These are phyloP conservation scores for Pontederia crassipes DNA, from an alignment of 176 grass and related monocot species.

Conservation along the genomic window DNA sequence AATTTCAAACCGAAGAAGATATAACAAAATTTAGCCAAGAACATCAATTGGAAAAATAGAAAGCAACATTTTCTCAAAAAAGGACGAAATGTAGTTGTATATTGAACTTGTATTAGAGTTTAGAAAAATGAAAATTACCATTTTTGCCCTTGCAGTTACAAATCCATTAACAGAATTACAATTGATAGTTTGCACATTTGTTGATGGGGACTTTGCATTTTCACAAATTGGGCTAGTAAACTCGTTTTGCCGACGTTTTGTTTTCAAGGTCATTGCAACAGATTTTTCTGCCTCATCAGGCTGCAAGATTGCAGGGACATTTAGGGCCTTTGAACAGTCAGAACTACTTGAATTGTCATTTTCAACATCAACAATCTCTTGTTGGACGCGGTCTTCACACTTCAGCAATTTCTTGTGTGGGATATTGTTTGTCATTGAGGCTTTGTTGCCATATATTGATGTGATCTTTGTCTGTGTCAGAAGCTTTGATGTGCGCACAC, in stretches of 20 bases:
- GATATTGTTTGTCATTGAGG: conserved; percentile 33
- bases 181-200: conserved; percentile 41
- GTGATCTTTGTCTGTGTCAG: conserved; percentile 67
- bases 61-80: too few species aligned
- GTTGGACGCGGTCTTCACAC: conserved; percentile 27
- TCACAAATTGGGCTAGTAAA: conserved; percentile 93
- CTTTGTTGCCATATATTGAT: conserved; percentile 45
- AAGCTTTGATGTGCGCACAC: conserved; percentile 31
- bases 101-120: too few species aligned
- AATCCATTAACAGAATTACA: conserved; percentile 49
- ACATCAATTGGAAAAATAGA: too few species aligned
- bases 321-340: conserved; percentile 24
- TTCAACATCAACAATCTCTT: conserved; percentile 42
- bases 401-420: conserved; percentile 49
- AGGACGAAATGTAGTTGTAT: too few species aligned
- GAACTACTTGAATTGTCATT: conserved; percentile 38
- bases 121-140: conserved; percentile 35
- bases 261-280: conserved; percentile 24
- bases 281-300: conserved; percentile 48
- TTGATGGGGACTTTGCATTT: conserved; percentile 53
- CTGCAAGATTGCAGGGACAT: conserved; percentile 22
- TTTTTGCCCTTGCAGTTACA: conserved; percentile 70
- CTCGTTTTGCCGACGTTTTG: conserved; percentile 54
- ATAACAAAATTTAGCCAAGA: too few species aligned
- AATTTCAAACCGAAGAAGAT: too few species aligned